Evolutionary conservation across 306 rosid genomes (phyloP).

Genomic region (Casuarina glauca): DNA sequence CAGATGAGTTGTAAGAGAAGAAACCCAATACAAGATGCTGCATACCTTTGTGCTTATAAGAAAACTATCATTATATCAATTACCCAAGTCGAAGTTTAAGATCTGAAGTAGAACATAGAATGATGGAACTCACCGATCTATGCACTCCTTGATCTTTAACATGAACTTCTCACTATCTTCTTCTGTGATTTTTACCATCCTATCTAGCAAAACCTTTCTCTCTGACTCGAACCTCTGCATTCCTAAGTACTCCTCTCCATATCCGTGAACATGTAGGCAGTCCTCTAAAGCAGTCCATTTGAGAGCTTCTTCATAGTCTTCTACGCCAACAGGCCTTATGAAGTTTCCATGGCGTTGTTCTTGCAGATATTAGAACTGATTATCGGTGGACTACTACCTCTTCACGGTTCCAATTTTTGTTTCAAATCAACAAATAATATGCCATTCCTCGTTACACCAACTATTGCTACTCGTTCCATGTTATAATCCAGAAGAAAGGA

Average conservation of each 20-base stretch:
- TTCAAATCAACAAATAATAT: background rate
- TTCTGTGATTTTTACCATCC: slow-evolving; percentile 24
- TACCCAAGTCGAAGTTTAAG: background rate
- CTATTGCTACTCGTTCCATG: no score
- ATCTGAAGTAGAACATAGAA: background rate
- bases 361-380: slow-evolving; percentile 21
- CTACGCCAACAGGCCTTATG: slow-evolving; percentile 13
- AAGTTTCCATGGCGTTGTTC: slow-evolving; percentile 8
- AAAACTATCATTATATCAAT: background rate
- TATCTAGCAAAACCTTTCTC: slow-evolving; percentile 34
- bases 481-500: background rate
- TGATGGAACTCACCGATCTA: slow-evolving; percentile 27
- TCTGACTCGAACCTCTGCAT: slow-evolving; percentile 16
- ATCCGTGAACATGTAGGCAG: slow-evolving; percentile 35
- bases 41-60: no score
- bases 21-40: no score
- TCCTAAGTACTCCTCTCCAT: slow-evolving; percentile 35
- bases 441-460: no score
- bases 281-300: slow-evolving; percentile 40
- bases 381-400: slow-evolving; percentile 5
- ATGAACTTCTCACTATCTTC: slow-evolving; percentile 33
- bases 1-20: no score
- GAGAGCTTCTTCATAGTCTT: slow-evolving; percentile 38
- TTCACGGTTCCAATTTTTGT: background rate
- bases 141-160: slow-evolving; percentile 27